Evolutionary conservation across 108 stramenopile genomes (phyloP).

Genomic region (Stephanodiscus triporus): DNA sequence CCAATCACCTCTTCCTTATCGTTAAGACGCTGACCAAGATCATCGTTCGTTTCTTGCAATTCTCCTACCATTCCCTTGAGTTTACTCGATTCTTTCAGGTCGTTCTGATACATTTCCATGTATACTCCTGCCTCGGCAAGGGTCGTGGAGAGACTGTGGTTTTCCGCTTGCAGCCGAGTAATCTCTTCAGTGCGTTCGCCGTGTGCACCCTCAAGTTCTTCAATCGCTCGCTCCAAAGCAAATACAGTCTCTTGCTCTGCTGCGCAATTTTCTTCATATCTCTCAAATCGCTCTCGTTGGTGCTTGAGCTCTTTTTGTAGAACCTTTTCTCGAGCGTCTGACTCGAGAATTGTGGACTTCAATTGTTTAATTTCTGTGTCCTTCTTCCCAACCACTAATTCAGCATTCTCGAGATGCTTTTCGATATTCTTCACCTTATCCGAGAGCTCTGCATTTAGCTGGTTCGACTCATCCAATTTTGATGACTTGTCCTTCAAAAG

Average conservation of each 20-base stretch:
- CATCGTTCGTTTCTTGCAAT: slow-evolving; percentile 33
- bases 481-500: slow-evolving; percentile 27
- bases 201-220: slow-evolving; percentile 39
- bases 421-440: slow-evolving; percentile 21
- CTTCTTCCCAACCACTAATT: not conserved
- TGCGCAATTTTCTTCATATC: slow-evolving; percentile 27
- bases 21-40: slow-evolving; percentile 33
- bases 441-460: slow-evolving; percentile 21
- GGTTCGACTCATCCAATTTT: slow-evolving; percentile 20
- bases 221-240: slow-evolving; percentile 38
- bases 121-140: slow-evolving; percentile 35
- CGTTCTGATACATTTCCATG: slow-evolving; percentile 33
- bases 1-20: slow-evolving; percentile 24
- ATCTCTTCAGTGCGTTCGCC: slow-evolving; percentile 25
- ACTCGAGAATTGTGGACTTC: slow-evolving; percentile 5
- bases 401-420: slow-evolving; percentile 25
- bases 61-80: slow-evolving; percentile 39
- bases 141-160: slow-evolving; percentile 31
- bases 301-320: slow-evolving; percentile 21
- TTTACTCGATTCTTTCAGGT: slow-evolving; percentile 28
- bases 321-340: slow-evolving; percentile 35
- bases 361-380: slow-evolving; percentile 29
- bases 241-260: slow-evolving; percentile 44
- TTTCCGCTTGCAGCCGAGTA: slow-evolving; percentile 25
- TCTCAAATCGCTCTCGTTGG: slow-evolving; percentile 30